These are phyloP conservation scores for Beta corolliflora DNA, from an alignment of 179 eudicot genomes.

Conservation along the genomic window DNA sequence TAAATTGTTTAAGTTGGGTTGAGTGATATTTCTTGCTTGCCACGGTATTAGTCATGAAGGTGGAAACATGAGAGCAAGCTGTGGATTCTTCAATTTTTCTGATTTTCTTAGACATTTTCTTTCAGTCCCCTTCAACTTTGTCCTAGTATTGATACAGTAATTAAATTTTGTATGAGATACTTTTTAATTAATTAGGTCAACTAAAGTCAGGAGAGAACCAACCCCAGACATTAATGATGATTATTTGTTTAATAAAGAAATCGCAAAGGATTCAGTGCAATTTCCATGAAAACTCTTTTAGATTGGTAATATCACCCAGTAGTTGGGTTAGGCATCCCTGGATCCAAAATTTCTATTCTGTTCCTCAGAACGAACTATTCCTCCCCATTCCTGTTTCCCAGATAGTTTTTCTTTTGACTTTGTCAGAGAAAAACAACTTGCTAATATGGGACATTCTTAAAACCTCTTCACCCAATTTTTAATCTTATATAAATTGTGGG, in stretches of 20 bases:
- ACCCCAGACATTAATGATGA: constrained; percentile 23
- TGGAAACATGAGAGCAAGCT: constrained; percentile 20
- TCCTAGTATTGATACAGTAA: constrained; percentile 21
- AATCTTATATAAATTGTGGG: neutral
- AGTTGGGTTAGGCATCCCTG: constrained; percentile 21
- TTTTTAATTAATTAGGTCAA: constrained; percentile 24
- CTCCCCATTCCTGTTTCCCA: constrained; percentile 32
- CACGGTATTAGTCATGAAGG: neutral
- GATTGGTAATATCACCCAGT: constrained; percentile 19
- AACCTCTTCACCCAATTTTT: neutral
- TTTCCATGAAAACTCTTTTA: constrained; percentile 13
- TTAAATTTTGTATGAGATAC: constrained; percentile 25
- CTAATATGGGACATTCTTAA: constrained; percentile 30
- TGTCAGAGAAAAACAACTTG: constrained; percentile 26
- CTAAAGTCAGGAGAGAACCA: constrained; percentile 19
- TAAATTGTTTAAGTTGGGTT: too few species aligned
- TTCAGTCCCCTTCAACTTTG: constrained; percentile 18
- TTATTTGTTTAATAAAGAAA: constrained; percentile 6
- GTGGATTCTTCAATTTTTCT: constrained; percentile 27
- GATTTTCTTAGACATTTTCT: constrained; percentile 33
- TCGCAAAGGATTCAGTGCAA: constrained; percentile 47
- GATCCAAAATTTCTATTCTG: constrained; percentile 65
- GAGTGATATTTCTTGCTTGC: neutral
- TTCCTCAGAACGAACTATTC: constrained; percentile 58
- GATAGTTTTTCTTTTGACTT: constrained; percentile 15